These are phyloP conservation scores for Ormosia emarginata DNA, from an alignment of 306 rosid species.

Conservation along the genomic window DNA sequence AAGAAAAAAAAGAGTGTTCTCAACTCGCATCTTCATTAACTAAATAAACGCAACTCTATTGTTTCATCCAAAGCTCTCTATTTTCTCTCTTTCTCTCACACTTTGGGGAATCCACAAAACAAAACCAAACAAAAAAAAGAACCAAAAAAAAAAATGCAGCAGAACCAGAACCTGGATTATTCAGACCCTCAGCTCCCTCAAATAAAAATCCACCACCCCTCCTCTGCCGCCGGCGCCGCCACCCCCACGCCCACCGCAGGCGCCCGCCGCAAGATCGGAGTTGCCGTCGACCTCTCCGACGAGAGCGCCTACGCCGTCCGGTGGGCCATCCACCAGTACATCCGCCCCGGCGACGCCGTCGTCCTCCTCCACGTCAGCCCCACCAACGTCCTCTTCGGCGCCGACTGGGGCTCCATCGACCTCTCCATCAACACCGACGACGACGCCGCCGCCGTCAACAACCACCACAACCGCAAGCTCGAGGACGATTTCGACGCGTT, in stretches of 20 bases:
- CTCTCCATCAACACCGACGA: conserved; percentile 42
- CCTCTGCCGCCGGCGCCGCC: conserved; percentile 51
- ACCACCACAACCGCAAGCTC: not conserved
- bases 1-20: too few relatives aligned
- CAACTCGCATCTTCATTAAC: too few relatives aligned
- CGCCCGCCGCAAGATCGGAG: conserved; percentile 78
- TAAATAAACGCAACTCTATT: too few relatives aligned
- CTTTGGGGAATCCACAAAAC: not conserved
- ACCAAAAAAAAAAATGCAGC: not conserved
- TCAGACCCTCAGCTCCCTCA: conserved; percentile 68
- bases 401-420: conserved; percentile 79
- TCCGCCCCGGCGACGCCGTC: conserved; percentile 82
- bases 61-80: too few relatives aligned
- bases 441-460: not conserved
- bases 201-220: conserved; percentile 68
- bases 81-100: too few relatives aligned
- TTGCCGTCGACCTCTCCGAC: conserved; percentile 75
- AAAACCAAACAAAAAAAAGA: not conserved
- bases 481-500: conserved; percentile 72
- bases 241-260: conserved; percentile 74
- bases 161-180: conserved; percentile 13
- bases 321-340: conserved; percentile 76
- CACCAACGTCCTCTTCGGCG: conserved; percentile 76
- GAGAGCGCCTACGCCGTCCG: conserved; percentile 74
- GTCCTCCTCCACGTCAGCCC: conserved; percentile 83